Conservation (phyloP, 495 filamentous ascomycete species). For the Aspergillus steynii region DNA sequence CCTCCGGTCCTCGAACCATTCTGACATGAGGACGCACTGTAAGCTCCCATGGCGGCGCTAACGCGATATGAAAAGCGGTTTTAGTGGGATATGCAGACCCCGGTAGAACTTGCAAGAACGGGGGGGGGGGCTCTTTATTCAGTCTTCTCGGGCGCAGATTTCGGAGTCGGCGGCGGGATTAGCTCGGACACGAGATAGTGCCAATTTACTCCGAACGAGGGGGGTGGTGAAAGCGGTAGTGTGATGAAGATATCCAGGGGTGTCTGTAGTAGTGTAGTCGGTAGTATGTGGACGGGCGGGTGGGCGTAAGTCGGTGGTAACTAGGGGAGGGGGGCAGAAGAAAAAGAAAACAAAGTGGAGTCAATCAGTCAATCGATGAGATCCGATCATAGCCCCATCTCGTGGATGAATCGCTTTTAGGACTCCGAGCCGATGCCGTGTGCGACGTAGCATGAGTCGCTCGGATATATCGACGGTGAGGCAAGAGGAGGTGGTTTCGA, state of each 20-base stretch:
- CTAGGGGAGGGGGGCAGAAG: not conserved
- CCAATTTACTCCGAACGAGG: not conserved
- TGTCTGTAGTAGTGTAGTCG: not conserved
- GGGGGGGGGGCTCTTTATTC: not conserved
- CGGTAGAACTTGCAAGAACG: not conserved
- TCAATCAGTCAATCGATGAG: conserved; percentile 6
- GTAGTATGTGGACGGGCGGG: not conserved
- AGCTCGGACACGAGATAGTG: not conserved
- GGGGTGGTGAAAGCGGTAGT: too few species aligned
- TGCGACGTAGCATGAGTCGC: conserved; percentile 3
- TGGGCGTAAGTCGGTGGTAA: not conserved
- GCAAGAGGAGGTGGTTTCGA: conserved; percentile 4
- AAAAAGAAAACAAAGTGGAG: conserved; percentile 13
- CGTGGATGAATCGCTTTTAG: conserved; percentile 2
- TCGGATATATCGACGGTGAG: conserved; percentile 6
- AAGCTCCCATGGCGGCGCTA: conserved; percentile 36
- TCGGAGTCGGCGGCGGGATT: not conserved
- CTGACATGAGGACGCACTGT: conserved; percentile 34
- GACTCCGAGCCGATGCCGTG: conserved; percentile 9
- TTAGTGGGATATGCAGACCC: not conserved
- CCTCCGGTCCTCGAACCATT: conserved; percentile 29
- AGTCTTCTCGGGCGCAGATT: not conserved
- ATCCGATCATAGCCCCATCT: conserved; percentile 14
- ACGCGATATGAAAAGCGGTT: not conserved
- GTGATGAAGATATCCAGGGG: not conserved